Percentiles rank a stretch among this genome's conserved stretches.
phyloP scores from a whole-genome alignment of 2,329 filamentous ascomycete genomes.

The Penicillium concentricum region DNA sequence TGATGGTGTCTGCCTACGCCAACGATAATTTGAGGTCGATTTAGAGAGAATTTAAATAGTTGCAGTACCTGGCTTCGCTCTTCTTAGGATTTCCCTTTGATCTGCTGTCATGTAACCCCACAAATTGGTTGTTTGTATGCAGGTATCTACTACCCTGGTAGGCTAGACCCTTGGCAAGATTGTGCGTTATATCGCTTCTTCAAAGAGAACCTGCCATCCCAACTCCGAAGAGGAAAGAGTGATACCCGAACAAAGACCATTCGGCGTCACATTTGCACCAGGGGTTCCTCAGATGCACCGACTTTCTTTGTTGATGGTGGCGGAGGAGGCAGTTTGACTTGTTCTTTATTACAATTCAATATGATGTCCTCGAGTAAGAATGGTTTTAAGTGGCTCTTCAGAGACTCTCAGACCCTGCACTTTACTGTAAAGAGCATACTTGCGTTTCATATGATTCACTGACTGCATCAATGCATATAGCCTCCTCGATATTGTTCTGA shows the following conservation, averaged over 20 bases:
- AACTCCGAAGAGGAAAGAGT: not conserved
- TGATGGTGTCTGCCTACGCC: not conserved
- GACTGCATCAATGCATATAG: slow-evolving; percentile 1
- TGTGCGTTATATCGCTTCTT: not conserved
- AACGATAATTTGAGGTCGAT: not conserved
- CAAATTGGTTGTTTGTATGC: not conserved
- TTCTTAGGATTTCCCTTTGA: not conserved
- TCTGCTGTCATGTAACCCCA: not conserved
- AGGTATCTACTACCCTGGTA: not conserved
- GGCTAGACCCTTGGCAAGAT: not conserved
- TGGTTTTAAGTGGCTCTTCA: not conserved
- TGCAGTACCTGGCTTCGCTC: not conserved
- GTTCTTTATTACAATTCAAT: not conserved
- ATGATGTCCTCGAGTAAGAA: not conserved
- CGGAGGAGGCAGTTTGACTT: not conserved
- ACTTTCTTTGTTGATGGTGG: slow-evolving; percentile 1
- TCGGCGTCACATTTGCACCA: not conserved
- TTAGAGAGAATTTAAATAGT: not conserved
- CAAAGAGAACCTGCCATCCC: not conserved
- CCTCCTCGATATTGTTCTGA: not conserved
- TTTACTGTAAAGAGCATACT: not conserved
- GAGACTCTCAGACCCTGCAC: not conserved
- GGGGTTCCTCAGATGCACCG: not conserved
- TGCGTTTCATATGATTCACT: slow-evolving; percentile 4
- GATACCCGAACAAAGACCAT: not conserved